Conservation (phyloP, 2,329 filamentous ascomycete genomes). For the Fusarium newnesense region DNA sequence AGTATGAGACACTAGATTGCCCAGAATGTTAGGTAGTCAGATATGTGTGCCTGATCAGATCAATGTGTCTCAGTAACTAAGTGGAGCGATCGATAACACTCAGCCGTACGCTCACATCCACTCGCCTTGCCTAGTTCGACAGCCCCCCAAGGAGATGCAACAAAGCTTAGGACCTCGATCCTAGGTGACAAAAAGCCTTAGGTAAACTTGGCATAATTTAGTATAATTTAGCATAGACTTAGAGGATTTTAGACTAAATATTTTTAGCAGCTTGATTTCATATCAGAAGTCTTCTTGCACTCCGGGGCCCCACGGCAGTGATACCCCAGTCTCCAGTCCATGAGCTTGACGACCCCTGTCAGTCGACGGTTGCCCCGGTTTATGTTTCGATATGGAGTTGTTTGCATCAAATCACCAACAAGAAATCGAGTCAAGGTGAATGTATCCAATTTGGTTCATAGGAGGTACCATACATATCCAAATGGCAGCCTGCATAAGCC, state of each 20-base stretch:
- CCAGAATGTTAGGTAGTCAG: neutral
- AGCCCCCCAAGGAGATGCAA: neutral
- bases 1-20: neutral
- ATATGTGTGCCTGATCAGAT: conserved; percentile 17
- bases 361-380: conserved; percentile 8
- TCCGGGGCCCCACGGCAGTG: neutral
- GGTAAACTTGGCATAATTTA: too few relatives aligned
- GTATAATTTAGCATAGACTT: too few relatives aligned
- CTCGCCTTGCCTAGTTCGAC: conserved; percentile 7
- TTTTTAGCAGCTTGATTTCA: too few relatives aligned
- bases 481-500: conserved; percentile 16
- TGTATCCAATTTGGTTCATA: neutral
- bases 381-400: neutral
- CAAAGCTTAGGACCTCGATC: too few relatives aligned
- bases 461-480: neutral
- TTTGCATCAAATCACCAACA: neutral
- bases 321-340: conserved; percentile 14
- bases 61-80: conserved; percentile 16
- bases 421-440: neutral
- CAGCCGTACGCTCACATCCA: conserved; percentile 22
- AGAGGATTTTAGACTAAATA: too few relatives aligned
- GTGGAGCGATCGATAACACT: conserved; percentile 29
- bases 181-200: too few relatives aligned
- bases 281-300: too few relatives aligned
- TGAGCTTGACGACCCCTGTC: conserved; percentile 24